These are phyloP conservation scores for Polytrichum formosum DNA, from an alignment of 225 moss, liverwort and hornwort species.

Conservation along the genomic window DNA sequence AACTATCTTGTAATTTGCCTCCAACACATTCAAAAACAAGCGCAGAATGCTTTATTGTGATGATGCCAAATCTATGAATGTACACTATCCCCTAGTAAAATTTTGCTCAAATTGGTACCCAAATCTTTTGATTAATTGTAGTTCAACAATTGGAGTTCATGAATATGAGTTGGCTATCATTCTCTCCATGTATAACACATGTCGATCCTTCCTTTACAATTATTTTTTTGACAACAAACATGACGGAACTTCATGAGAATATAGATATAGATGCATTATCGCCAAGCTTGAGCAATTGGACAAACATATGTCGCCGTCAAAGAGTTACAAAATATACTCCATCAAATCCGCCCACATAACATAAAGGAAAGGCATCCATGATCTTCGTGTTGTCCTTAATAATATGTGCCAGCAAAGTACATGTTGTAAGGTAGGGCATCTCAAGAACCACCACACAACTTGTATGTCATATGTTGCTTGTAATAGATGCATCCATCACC, in stretches of 20 bases:
- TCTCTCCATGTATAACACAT: constrained; percentile 3
- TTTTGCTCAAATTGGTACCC: background rate
- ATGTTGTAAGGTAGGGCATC: too few species aligned
- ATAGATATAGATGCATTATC: constrained; percentile 4
- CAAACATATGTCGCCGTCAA: background rate
- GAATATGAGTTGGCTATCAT: background rate
- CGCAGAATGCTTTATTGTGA: background rate
- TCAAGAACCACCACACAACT: too few species aligned
- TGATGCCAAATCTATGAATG: background rate
- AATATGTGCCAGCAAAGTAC: too few species aligned
- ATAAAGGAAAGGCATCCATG: too few species aligned
- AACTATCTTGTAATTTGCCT: too few species aligned
- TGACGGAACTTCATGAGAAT: too few species aligned
- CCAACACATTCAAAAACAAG: too few species aligned
- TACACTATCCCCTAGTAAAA: background rate
- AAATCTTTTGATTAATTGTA: background rate
- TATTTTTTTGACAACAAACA: background rate
- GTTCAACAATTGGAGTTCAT: constrained; percentile 1
- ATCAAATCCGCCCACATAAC: too few species aligned
- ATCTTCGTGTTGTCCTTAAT: too few species aligned
- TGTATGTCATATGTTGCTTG: too few species aligned
- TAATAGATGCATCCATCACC: too few species aligned
- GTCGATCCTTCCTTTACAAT: background rate
- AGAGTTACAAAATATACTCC: too few species aligned
- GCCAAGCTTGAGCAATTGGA: constrained; percentile 1